These are phyloP conservation scores for Kluyveromyces sp. DNA, from an alignment of 1,139 yeast species.

Conservation along the genomic window DNA sequence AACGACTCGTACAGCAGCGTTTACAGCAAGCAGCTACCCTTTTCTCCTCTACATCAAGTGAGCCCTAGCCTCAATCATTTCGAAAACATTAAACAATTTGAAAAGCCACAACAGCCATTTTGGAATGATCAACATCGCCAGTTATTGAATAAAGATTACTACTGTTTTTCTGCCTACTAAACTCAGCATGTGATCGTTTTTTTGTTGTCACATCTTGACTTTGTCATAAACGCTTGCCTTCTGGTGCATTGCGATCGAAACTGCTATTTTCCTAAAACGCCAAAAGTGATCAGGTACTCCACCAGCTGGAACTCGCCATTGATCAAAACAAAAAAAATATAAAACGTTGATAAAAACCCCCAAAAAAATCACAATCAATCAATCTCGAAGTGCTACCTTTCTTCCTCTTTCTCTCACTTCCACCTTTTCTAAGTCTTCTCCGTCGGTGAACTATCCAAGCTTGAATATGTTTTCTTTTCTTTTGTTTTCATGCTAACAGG, in stretches of 20 bases:
- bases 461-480: not conserved
- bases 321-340: not conserved
- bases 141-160: constrained; percentile 12
- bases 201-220: not conserved
- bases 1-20: constrained; percentile 13
- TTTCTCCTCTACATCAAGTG: constrained; percentile 15
- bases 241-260: too few relatives aligned
- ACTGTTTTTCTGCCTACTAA: constrained; percentile 14
- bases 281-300: too few relatives aligned
- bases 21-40: constrained; percentile 13
- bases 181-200: too few relatives aligned
- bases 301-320: not conserved
- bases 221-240: too few relatives aligned
- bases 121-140: constrained; percentile 15
- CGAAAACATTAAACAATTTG: constrained; percentile 14
- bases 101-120: constrained; percentile 13
- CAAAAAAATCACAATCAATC: constrained; percentile 3
- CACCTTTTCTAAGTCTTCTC: not conserved
- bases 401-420: not conserved
- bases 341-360: constrained; percentile 6
- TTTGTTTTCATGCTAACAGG: not conserved
- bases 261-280: too few relatives aligned
- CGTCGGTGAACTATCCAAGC: not conserved
- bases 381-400: not conserved
- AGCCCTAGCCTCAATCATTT: constrained; percentile 13